These are phyloP conservation scores for Triticum urartu DNA, from an alignment of 176 grass and related monocot species.

Conservation along the genomic window DNA sequence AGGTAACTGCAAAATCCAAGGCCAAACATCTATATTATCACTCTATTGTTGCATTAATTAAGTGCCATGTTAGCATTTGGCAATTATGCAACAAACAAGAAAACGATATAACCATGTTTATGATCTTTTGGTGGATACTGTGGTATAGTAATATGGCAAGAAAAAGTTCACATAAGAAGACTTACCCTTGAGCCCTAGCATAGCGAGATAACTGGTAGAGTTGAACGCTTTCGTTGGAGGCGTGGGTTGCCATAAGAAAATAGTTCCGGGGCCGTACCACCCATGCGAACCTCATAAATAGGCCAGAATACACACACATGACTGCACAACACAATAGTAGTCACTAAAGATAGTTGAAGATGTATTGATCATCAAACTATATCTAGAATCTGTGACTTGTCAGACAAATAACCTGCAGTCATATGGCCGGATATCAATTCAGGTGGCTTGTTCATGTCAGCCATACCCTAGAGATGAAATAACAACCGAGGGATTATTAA, in stretches of 20 bases:
- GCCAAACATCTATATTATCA: background rate
- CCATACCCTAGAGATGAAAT: constrained; percentile 31
- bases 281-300: constrained; percentile 7
- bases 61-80: background rate
- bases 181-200: constrained; percentile 66
- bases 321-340: constrained; percentile 37
- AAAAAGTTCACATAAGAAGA: background rate
- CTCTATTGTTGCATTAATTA: background rate
- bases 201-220: constrained; percentile 78
- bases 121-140: too few relatives aligned
- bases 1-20: constrained; percentile 53
- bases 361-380: background rate
- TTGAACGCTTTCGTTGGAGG: constrained; percentile 45
- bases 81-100: background rate
- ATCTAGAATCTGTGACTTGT: background rate
- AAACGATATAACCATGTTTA: background rate
- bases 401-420: constrained; percentile 52
- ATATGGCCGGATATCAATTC: constrained; percentile 80
- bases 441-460: constrained; percentile 57
- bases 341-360: background rate
- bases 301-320: constrained; percentile 54
- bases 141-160: background rate
- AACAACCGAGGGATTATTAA: background rate
- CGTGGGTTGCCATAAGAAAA: constrained; percentile 82
- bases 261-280: constrained; percentile 88